A percentile compares a stretch with the other conserved stretches of the same genome.
These are phyloP conservation scores for Nakazawaea anatomiae DNA, from an alignment of 805 yeast species.

Conservation along the genomic window DNA sequence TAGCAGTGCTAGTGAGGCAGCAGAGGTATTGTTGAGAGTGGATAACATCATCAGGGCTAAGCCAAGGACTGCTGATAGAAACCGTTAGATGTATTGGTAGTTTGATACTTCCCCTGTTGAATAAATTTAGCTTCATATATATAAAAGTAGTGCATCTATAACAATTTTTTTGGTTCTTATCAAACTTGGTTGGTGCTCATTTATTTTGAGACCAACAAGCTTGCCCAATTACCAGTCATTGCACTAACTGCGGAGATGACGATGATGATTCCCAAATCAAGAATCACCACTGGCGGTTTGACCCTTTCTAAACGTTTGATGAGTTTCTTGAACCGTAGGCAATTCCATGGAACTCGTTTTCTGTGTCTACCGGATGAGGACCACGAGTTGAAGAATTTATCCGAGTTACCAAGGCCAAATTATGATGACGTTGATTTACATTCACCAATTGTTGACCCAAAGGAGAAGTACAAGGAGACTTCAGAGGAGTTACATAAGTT, in stretches of 20 bases:
- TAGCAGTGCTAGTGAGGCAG: constrained; percentile 95
- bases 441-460: constrained; percentile 64
- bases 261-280: background rate
- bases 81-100: constrained; percentile 15
- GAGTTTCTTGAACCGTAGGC: background rate
- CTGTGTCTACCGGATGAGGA: background rate
- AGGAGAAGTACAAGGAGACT: constrained; percentile 64
- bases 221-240: no score
- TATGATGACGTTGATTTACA: constrained; percentile 25
- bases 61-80: constrained; percentile 95
- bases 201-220: no score
- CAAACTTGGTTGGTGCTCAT: no score
- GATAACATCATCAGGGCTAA: constrained; percentile 96
- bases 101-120: background rate
- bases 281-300: background rate
- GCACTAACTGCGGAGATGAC: no score
- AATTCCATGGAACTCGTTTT: background rate
- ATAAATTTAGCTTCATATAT: background rate
- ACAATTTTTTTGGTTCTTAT: background rate
- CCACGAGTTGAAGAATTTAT: constrained; percentile 16
- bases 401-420: constrained; percentile 25
- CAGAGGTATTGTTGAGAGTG: constrained; percentile 90
- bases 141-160: background rate
- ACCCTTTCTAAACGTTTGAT: background rate
- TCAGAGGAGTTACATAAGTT: constrained; percentile 72